Evolutionary conservation across 2,329 filamentous ascomycete genomes (phyloP).

Genomic region (Penicillium palitans): DNA sequence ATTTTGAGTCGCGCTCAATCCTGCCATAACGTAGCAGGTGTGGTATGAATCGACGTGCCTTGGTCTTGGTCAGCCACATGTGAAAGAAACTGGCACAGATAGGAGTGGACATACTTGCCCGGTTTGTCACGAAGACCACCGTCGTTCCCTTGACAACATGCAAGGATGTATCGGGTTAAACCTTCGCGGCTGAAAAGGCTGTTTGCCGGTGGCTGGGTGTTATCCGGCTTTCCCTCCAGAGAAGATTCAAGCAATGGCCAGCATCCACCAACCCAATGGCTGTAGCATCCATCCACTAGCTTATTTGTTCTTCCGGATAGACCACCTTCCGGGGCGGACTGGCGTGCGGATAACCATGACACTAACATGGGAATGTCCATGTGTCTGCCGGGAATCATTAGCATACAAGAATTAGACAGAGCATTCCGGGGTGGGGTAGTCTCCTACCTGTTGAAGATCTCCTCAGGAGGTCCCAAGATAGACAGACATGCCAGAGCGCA

Average conservation of each 20-base stretch:
- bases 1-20: slow-evolving; percentile 80
- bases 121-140: slow-evolving; percentile 94
- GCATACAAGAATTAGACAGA: not conserved
- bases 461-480: slow-evolving; percentile 76
- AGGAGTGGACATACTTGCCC: slow-evolving; percentile 64
- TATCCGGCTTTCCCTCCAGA: slow-evolving; percentile 55
- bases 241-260: slow-evolving; percentile 88
- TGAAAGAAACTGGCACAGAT: slow-evolving; percentile 1
- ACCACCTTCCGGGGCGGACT: slow-evolving; percentile 88
- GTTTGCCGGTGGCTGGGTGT: slow-evolving; percentile 27
- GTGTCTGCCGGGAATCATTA: slow-evolving; percentile 53
- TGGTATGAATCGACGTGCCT: slow-evolving; percentile 86
- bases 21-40: slow-evolving; percentile 85
- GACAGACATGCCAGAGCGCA: slow-evolving; percentile 87
- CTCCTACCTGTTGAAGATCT: slow-evolving; percentile 69
- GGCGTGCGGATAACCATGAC: slow-evolving; percentile 84
- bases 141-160: slow-evolving; percentile 75
- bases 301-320: slow-evolving; percentile 96
- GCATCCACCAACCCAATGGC: slow-evolving; percentile 94
- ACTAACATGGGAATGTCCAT: slow-evolving; percentile 76
- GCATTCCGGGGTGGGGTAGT: not conserved
- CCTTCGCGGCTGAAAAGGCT: slow-evolving; percentile 76
- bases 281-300: slow-evolving; percentile 96
- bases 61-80: slow-evolving; percentile 24
- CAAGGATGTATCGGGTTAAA: slow-evolving; percentile 83